These are phyloP conservation scores for Balansia obtecta DNA, from an alignment of 2,329 filamentous ascomycete genomes.

Conservation along the genomic window DNA sequence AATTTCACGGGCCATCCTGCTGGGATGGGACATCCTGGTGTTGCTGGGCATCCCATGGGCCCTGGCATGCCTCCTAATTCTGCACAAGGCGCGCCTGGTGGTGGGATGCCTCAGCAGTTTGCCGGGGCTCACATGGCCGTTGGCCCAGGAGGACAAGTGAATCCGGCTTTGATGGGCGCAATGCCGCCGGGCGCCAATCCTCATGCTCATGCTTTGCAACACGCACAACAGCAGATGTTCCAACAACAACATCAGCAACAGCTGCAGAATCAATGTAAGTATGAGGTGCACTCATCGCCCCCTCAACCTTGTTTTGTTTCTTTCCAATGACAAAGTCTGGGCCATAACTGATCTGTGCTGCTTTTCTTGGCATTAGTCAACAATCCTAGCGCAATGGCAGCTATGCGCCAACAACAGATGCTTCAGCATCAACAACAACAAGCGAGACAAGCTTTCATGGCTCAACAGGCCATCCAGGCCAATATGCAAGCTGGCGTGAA, in stretches of 20 bases:
- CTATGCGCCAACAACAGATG: slow-evolving; percentile 42
- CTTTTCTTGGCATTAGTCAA: slow-evolving; percentile 15
- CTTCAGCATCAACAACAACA: slow-evolving; percentile 44
- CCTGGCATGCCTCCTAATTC: slow-evolving; percentile 55
- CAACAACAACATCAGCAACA: slow-evolving; percentile 36
- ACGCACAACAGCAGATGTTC: slow-evolving; percentile 46
- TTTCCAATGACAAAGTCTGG: background rate
- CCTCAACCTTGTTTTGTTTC: background rate
- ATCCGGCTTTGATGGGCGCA: slow-evolving; percentile 62
- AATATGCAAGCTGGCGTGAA: slow-evolving; percentile 33
- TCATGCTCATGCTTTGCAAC: slow-evolving; percentile 59
- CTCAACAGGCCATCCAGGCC: slow-evolving; percentile 40
- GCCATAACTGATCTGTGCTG: background rate
- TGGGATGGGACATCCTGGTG: slow-evolving; percentile 60
- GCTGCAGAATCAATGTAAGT: slow-evolving; percentile 23
- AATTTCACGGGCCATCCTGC: slow-evolving; percentile 55
- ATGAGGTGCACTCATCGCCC: background rate
- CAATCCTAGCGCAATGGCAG: slow-evolving; percentile 25
- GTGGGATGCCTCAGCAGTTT: slow-evolving; percentile 54
- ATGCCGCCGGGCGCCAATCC: slow-evolving; percentile 59
- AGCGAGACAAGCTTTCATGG: slow-evolving; percentile 38
- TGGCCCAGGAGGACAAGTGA: slow-evolving; percentile 59
- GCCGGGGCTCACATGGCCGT: slow-evolving; percentile 53
- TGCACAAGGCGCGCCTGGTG: slow-evolving; percentile 53
- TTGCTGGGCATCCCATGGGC: slow-evolving; percentile 52